A percentile compares a stretch with the other conserved stretches of the same genome.
Evolutionary conservation across 768 basidiomycete genomes (phyloP).

Genomic region (Tricholoma furcatifolium): DNA sequence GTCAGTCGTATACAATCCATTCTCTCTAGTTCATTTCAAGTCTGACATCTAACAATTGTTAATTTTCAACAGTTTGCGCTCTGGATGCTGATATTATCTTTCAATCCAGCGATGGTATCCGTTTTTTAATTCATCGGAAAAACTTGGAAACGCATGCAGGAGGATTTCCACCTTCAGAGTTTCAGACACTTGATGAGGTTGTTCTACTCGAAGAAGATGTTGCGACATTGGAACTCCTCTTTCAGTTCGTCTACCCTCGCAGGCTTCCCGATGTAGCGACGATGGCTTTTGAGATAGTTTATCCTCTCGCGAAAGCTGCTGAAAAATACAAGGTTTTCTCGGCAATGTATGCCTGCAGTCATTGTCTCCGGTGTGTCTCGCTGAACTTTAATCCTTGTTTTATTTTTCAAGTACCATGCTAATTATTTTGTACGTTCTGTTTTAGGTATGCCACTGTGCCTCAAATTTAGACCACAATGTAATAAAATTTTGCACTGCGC

Average conservation of each 20-base stretch:
- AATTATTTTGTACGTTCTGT: too few relatives aligned
- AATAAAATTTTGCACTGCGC: too few relatives aligned
- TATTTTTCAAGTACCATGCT: too few relatives aligned
- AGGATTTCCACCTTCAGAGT: background rate
- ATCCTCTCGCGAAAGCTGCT: background rate
- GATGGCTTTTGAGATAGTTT: background rate
- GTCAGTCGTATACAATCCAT: too few relatives aligned
- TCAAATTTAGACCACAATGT: too few relatives aligned
- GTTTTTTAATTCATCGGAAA: background rate
- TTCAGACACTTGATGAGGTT: background rate
- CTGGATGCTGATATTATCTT: background rate
- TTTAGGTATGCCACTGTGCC: too few relatives aligned
- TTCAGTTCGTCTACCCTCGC: background rate
- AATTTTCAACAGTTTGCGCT: background rate
- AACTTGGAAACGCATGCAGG: background rate
- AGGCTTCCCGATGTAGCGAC: background rate
- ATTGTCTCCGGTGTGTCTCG: background rate
- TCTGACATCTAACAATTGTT: too few relatives aligned
- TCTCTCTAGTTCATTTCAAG: too few relatives aligned
- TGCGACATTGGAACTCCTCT: background rate
- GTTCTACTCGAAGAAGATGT: too few relatives aligned
- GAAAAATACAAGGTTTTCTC: conserved; percentile 1
- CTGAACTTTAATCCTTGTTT: too few relatives aligned
- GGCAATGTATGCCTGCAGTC: background rate
- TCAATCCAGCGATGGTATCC: background rate